A percentile compares a stretch with the other conserved stretches of the same genome.
These are phyloP conservation scores for Lentithecium fluviatile DNA, from an alignment of 495 filamentous ascomycete genomes.

Conservation along the genomic window DNA sequence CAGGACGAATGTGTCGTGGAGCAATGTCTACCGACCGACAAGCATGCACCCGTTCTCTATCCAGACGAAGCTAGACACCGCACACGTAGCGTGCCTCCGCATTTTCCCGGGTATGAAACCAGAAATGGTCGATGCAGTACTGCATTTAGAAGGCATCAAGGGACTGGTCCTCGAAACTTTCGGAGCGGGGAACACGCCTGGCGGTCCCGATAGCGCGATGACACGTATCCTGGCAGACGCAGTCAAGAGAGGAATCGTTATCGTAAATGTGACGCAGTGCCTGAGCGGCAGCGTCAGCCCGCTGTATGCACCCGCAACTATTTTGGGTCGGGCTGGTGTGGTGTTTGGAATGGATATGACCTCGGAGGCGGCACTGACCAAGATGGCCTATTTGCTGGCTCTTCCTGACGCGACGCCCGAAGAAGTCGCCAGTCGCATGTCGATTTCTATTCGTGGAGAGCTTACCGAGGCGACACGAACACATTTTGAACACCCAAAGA, in stretches of 20 bases:
- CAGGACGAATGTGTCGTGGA: conserved; percentile 81
- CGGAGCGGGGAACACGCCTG: conserved; percentile 90
- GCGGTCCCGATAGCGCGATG: conserved; percentile 76
- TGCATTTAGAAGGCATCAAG: conserved; percentile 71
- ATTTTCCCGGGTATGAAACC: conserved; percentile 96
- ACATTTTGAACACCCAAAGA: conserved; percentile 69
- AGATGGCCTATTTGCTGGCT: conserved; percentile 85
- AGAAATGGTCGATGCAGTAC: conserved; percentile 88
- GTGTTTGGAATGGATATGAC: conserved; percentile 94
- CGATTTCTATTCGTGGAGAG: conserved; percentile 75
- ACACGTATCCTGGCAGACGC: conserved; percentile 77
- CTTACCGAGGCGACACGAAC: conserved; percentile 69
- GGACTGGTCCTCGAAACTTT: conserved; percentile 93
- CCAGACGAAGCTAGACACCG: conserved; percentile 75
- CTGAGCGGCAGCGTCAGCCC: conserved; percentile 83
- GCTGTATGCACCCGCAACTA: conserved; percentile 87
- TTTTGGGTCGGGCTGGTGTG: conserved; percentile 81
- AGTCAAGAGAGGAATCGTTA: conserved; percentile 75
- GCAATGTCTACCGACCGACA: conserved; percentile 71
- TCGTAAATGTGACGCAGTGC: conserved; percentile 95
- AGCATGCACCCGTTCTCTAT: conserved; percentile 72
- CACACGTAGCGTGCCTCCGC: conserved; percentile 86
- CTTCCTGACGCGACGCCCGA: conserved; percentile 58
- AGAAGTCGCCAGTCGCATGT: conserved; percentile 71
- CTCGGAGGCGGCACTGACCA: conserved; percentile 89